phyloP scores from a whole-genome alignment of 306 rosid genomes.

The Rosa lucieae region DNA sequence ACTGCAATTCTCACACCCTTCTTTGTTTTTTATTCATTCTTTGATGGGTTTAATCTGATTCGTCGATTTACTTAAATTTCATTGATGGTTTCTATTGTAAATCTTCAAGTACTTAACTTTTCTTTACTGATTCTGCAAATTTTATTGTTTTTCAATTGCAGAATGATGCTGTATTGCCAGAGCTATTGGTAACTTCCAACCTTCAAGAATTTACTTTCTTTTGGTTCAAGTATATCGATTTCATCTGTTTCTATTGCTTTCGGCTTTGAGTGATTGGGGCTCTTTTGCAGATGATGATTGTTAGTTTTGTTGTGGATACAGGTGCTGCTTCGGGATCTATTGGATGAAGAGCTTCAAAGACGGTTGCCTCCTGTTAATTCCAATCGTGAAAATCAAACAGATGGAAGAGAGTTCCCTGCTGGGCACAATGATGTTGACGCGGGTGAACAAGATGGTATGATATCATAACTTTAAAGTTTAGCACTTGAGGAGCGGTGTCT shows the following conservation, averaged over 20 bases:
- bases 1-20: too few relatives aligned
- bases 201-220: too few relatives aligned
- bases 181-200: too few relatives aligned
- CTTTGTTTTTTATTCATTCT: too few relatives aligned
- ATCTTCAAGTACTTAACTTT: too few relatives aligned
- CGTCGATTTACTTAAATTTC: too few relatives aligned
- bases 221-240: too few relatives aligned
- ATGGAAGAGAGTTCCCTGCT: slow-evolving; percentile 45
- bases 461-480: slow-evolving; percentile 10
- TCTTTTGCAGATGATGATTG: slow-evolving; percentile 16
- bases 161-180: too few relatives aligned
- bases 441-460: slow-evolving; percentile 81
- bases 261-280: background rate
- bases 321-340: slow-evolving; percentile 87
- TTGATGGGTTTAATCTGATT: too few relatives aligned
- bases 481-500: background rate
- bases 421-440: slow-evolving; percentile 58
- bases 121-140: too few relatives aligned
- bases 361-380: slow-evolving; percentile 58
- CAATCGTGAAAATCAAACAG: slow-evolving; percentile 12
- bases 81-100: too few relatives aligned
- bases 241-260: background rate
- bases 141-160: too few relatives aligned
- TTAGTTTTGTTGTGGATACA: slow-evolving; percentile 28
- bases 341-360: slow-evolving; percentile 84